Evolutionary conservation across 352 stramenopile species (phyloP).

Genomic region (Pelagophyceae sp.): DNA sequence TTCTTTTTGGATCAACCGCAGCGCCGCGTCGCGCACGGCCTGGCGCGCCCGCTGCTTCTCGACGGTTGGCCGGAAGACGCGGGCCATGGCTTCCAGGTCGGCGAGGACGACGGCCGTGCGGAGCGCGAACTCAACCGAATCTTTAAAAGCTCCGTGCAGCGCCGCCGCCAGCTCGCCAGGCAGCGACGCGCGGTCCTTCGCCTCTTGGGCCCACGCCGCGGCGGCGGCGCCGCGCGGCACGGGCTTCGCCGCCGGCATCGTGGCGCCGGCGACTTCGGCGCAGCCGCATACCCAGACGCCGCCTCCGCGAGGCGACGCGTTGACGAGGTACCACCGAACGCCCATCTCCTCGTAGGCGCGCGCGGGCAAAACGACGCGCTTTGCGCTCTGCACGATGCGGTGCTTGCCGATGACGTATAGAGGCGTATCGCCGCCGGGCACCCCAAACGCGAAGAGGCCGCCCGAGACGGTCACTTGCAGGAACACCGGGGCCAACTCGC

Average conservation of each 20-base stretch:
- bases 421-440: not conserved
- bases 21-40: not conserved
- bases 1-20: not conserved
- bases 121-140: not conserved
- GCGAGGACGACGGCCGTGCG: not conserved
- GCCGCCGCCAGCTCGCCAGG: not conserved
- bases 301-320: not conserved
- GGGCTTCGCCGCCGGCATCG: not conserved
- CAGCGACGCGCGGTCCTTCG: not conserved
- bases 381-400: not conserved
- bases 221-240: too few species aligned
- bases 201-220: not conserved
- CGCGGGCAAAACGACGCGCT: not conserved
- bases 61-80: not conserved
- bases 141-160: not conserved
- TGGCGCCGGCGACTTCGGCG: not conserved
- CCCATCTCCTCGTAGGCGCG: not conserved
- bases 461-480: not conserved
- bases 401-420: not conserved
- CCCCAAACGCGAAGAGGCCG: not conserved
- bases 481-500: not conserved
- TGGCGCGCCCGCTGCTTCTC: not conserved
- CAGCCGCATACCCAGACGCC: not conserved
- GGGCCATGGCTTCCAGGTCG: not conserved
- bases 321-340: not conserved